Base-by-base conservation (phyloP, 78 protist species). In the Dictyostelium discoideum region DNA sequence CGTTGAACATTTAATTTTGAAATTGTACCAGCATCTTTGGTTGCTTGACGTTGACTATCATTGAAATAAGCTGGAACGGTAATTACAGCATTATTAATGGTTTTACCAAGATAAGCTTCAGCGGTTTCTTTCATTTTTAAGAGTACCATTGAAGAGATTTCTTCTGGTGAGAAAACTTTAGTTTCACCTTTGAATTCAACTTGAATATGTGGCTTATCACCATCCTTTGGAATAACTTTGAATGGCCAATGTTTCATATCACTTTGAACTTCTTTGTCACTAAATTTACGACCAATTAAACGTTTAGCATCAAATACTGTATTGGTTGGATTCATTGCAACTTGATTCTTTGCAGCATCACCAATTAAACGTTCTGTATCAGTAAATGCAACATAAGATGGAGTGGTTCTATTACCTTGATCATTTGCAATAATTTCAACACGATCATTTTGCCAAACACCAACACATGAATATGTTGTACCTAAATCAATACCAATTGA, bases 41-140 rank as follows among this genome's bases (percentile, higher is more conserved):
- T 99, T 65, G 99, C 98, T 98, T 98, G 99, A 37, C 99, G 98
- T 97, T 99, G 99, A 16, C 99, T 69, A 79, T 96, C 99, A 97
- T 98, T 98, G 98, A 99, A 99, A 94, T 99, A 98, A 60, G 99
- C 99, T 76, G 99, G 99, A 13, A 98, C 99, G n/a, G 99, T 98
- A 79, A 99, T 97, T 48, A 98, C 99, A 29, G 99, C 99, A 85
- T 98, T 92, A 74, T 87, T 87, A 85, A 99, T 89, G 69, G 85
- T 90, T 84, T 96, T 37, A 84, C 99, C 99, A 18, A 99, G 98
- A 98, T 93, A 98, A 18, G 95, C 96, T 98, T 99, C 99, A 29
- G 99, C 99, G 85, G 96, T 97, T 97, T 97, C 97, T 93, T 98
- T 97, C 98, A 98, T 98, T 97, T 99, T 98, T 39, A 39, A 14